These are phyloP conservation scores for Botryosphaeria dothidea DNA, from an alignment of 2,329 filamentous ascomycete genomes.

Conservation along the genomic window DNA sequence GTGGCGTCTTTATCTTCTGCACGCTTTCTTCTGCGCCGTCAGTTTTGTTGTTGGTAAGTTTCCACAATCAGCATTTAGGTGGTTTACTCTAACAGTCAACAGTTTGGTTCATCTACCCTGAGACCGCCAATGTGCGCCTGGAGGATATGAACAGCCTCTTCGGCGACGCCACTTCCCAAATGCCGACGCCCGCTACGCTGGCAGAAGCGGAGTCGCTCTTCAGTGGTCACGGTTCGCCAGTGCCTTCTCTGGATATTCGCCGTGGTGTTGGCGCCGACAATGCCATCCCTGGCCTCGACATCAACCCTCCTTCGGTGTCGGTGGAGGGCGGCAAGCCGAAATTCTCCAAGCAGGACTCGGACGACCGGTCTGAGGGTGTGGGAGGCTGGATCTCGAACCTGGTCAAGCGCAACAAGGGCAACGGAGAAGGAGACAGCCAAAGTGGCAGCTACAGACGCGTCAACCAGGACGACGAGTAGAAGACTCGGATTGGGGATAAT, in stretches of 20 bases:
- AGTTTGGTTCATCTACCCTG: slow-evolving; percentile 98
- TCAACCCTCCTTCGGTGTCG: slow-evolving; percentile 71
- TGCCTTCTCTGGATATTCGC: slow-evolving; percentile 73
- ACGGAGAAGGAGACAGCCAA: slow-evolving; percentile 42
- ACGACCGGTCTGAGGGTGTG: slow-evolving; percentile 54
- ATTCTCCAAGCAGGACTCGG: slow-evolving; percentile 28
- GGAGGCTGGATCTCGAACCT: slow-evolving; percentile 71
- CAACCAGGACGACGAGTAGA: slow-evolving; percentile 42
- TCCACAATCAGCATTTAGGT: not conserved
- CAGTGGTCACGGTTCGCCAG: slow-evolving; percentile 69
- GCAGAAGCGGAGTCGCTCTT: slow-evolving; percentile 83
- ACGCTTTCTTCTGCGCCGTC: slow-evolving; percentile 93
- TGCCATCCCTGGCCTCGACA: slow-evolving; percentile 77
- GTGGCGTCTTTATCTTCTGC: slow-evolving; percentile 91
- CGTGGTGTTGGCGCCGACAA: slow-evolving; percentile 58
- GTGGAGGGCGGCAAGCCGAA: slow-evolving; percentile 53
- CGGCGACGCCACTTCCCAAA: slow-evolving; percentile 84
- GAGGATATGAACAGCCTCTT: slow-evolving; percentile 97
- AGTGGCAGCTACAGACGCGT: slow-evolving; percentile 50
- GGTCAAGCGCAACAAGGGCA: slow-evolving; percentile 56
- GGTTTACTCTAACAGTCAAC: slow-evolving; percentile 25
- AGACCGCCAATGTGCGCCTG: slow-evolving; percentile 90
- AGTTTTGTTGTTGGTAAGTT: slow-evolving; percentile 93
- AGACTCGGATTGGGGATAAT: not conserved
- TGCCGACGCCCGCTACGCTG: slow-evolving; percentile 74